Conservation (phyloP, 345 rosid genomes). For the Laguncularia racemosa region DNA sequence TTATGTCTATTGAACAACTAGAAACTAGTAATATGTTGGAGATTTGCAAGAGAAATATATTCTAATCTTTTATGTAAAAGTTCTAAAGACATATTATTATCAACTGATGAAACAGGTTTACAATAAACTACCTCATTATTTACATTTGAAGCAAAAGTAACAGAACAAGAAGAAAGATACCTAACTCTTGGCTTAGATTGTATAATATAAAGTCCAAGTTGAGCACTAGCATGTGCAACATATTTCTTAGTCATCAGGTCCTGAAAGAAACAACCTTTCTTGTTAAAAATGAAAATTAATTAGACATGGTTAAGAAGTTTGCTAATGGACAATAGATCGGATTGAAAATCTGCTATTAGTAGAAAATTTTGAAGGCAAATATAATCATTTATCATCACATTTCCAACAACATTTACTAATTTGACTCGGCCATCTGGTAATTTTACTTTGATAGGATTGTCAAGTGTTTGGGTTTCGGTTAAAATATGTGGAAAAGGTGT, state of each 20-base stretch:
- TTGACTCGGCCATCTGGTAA: not conserved
- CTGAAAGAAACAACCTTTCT: not conserved
- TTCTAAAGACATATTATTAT: too few species aligned
- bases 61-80: too few species aligned
- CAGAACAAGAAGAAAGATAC: too few species aligned
- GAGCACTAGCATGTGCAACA: too few species aligned
- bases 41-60: too few species aligned
- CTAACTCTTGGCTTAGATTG: too few species aligned
- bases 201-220: too few species aligned
- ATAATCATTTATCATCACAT: not conserved
- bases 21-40: not conserved
- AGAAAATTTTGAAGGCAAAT: not conserved
- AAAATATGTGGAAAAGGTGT: not conserved
- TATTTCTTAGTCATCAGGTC: not conserved
- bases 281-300: not conserved
- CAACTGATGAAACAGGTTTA: too few species aligned
- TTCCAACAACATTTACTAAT: not conserved
- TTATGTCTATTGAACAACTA: not conserved
- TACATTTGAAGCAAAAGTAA: too few species aligned
- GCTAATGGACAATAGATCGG: not conserved
- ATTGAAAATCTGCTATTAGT: not conserved
- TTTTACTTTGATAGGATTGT: not conserved
- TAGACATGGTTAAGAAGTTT: not conserved
- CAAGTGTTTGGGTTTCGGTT: not conserved
- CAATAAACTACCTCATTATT: too few species aligned